Base-by-base conservation (phyloP, 2,329 filamentous ascomycete genomes). In the Berkeleyomyces rouxiae region DNA sequence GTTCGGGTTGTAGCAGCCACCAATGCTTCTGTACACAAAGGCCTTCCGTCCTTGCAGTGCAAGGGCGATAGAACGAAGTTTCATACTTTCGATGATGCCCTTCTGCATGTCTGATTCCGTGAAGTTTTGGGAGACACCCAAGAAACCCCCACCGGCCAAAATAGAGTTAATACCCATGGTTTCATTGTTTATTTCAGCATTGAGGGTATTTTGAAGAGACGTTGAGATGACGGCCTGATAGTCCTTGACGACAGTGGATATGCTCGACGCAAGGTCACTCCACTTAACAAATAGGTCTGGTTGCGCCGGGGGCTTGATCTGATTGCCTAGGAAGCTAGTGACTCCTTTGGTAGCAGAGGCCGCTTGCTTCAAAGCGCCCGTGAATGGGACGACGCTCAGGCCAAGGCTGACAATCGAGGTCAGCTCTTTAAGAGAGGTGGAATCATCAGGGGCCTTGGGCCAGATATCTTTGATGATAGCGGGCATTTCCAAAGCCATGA, bases 41-140 rank as follows among this genome's bases (percentile, higher is more conserved):
- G 64, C 49, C 1, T 58, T 39, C 10, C 61, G 49, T 1, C 64
- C 55, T n/a, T 61, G 62, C 39, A 66, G 59, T 7, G 59, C 58
- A 10, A 65, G 59, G 7, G 61, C 66, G 39, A 61, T 58, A 3
- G 63, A 44, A 46, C 59, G 64, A 3, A 61, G 47, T 31, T 61
- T 43, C 40, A 66, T 46, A 42, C 58, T 63, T 11, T 44, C 40
- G 2, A 42, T 36, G 13, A 65, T 33, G 4, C 44, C 31, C 16
- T 49, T 44, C 44, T 66, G 63, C 6, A 66, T 53, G 31, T 66
- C 66, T 37, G 43, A n/a, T 43, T 66, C 63, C 4, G 64, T 66
- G 31, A 66, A 23, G 61, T 66, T 66, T 11, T 55, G 64, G 11
- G 43, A 33, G 4, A 51, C 43, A 10, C 65, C 64, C 58, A 66